These are phyloP conservation scores for Metschnikowia peoriensis DNA, from an alignment of 805 yeast species.

Conservation along the genomic window DNA sequence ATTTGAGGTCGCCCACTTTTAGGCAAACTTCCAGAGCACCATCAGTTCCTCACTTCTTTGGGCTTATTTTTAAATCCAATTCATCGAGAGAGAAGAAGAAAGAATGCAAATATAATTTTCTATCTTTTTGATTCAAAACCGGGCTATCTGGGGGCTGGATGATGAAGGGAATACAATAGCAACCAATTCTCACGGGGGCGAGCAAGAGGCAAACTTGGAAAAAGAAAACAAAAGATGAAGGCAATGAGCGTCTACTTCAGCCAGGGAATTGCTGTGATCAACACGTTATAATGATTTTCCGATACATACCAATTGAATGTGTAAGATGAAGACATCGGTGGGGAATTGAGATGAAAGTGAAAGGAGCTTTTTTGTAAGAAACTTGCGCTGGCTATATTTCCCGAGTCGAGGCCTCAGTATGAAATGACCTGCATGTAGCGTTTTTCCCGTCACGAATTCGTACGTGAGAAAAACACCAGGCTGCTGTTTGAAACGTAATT, in stretches of 20 bases:
- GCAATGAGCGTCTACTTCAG: no score
- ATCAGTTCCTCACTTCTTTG: no score
- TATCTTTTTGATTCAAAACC: neutral
- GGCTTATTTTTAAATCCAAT: no score
- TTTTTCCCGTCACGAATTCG: constrained; percentile 10
- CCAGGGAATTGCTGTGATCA: neutral
- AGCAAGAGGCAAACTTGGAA: neutral
- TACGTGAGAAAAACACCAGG: neutral
- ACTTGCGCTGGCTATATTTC: constrained; percentile 7
- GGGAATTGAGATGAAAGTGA: neutral
- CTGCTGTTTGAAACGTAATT: neutral
- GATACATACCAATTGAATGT: constrained; percentile 42
- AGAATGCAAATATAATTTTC: neutral
- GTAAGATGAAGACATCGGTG: constrained; percentile 31
- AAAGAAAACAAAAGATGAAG: neutral
- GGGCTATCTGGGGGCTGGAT: neutral
- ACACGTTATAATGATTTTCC: neutral
- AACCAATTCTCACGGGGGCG: constrained; percentile 1
- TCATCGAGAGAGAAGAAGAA: neutral
- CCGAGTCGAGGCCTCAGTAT: constrained; percentile 2
- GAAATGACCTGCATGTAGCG: constrained; percentile 4
- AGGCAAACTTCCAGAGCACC: no score
- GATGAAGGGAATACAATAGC: neutral
- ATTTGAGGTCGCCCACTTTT: no score
- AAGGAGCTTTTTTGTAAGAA: neutral